Conservation (phyloP, 2,329 filamentous ascomycete genomes). For the Microdochium paspali region DNA sequence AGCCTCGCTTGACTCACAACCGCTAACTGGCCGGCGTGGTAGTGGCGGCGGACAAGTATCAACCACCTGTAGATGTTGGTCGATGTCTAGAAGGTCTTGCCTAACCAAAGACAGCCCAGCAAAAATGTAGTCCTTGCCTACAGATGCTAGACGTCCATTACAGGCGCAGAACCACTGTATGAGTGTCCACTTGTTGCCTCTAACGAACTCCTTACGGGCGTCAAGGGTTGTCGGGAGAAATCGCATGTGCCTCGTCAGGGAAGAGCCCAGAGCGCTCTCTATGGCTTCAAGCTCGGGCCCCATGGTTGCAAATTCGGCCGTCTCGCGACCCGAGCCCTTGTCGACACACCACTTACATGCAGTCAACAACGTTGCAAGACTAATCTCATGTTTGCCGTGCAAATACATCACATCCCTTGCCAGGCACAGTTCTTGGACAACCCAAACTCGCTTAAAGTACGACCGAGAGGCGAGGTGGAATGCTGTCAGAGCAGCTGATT, state of each 20-base stretch:
- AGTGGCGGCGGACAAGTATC: no score
- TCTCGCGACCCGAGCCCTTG: neutral
- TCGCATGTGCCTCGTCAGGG: neutral
- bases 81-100: neutral
- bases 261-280: neutral
- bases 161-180: neutral
- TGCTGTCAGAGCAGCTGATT: neutral
- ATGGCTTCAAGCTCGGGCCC: no score
- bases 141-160: neutral
- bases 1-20: neutral
- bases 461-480: neutral
- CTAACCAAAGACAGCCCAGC: neutral
- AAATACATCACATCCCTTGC: neutral
- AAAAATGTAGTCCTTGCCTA: neutral
- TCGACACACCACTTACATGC: neutral
- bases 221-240: neutral
- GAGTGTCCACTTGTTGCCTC: neutral
- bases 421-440: neutral
- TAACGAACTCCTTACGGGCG: neutral
- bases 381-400: neutral
- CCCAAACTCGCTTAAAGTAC: neutral
- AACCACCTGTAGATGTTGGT: neutral
- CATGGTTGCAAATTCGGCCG: neutral
- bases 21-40: neutral
- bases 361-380: neutral